Conservation (phyloP, 2,329 filamentous ascomycete species). For the Cadophora gregata region DNA sequence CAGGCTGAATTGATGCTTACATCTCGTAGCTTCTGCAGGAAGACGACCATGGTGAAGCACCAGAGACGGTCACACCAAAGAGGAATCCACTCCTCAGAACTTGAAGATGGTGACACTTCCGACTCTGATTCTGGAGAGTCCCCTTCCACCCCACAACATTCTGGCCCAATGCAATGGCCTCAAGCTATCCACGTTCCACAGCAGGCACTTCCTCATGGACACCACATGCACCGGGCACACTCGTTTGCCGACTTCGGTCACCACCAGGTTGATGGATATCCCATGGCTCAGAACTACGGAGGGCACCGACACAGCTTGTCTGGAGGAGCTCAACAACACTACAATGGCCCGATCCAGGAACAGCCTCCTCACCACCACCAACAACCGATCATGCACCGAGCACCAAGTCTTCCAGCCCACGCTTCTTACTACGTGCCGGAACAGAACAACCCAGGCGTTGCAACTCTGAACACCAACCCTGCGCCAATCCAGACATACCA, state of each 20-base stretch:
- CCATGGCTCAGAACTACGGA: slow-evolving; percentile 45
- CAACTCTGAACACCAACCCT: slow-evolving; percentile 62
- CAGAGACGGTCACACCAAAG: slow-evolving; percentile 66
- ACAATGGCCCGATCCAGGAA: slow-evolving; percentile 49
- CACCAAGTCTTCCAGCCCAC: slow-evolving; percentile 41
- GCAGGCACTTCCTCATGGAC: slow-evolving; percentile 43
- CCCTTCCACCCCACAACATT: slow-evolving; percentile 62
- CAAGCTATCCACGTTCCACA: slow-evolving; percentile 50
- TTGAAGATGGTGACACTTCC: slow-evolving; percentile 46
- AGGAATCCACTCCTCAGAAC: slow-evolving; percentile 59
- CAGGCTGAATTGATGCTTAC: slow-evolving; percentile 32
- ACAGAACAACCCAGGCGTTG: slow-evolving; percentile 65
- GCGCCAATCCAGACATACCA: slow-evolving; percentile 57
- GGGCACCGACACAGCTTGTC: slow-evolving; percentile 56
- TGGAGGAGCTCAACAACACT: slow-evolving; percentile 50
- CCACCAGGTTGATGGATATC: slow-evolving; percentile 50
- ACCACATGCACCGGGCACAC: slow-evolving; percentile 54
- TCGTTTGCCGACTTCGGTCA: slow-evolving; percentile 60
- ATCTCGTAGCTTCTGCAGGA: slow-evolving; percentile 67
- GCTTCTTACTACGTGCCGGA: slow-evolving; percentile 60
- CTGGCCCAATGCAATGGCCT: slow-evolving; percentile 57
- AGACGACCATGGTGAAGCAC: slow-evolving; percentile 75
- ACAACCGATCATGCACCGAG: slow-evolving; percentile 47
- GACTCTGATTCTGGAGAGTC: slow-evolving; percentile 56
- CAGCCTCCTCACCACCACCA: slow-evolving; percentile 45